Percentiles rank a stretch among this genome's conserved stretches.
phyloP scores from a whole-genome alignment of 352 stramenopile genomes.

The Pythium utonaiense region DNA sequence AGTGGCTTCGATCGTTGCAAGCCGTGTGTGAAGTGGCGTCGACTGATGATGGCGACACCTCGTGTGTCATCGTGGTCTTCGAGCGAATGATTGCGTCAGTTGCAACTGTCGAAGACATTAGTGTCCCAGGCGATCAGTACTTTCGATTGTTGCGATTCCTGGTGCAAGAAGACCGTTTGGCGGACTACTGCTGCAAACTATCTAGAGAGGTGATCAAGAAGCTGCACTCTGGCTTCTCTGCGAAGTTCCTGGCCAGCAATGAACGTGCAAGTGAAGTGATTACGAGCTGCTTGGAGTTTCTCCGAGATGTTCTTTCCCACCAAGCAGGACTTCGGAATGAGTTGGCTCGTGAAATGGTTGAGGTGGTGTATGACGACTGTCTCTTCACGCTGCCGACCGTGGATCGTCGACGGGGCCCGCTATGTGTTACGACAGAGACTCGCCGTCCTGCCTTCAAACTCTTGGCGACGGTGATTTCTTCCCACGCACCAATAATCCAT shows the following conservation, averaged over 20 bases:
- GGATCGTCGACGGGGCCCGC: slow-evolving; percentile 54
- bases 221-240: slow-evolving; percentile 64
- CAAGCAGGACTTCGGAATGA: slow-evolving; percentile 47
- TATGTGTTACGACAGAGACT: slow-evolving; percentile 78
- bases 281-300: slow-evolving; percentile 72
- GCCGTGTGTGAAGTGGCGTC: slow-evolving; percentile 52
- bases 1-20: slow-evolving; percentile 81
- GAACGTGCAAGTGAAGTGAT: slow-evolving; percentile 65
- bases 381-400: slow-evolving; percentile 77
- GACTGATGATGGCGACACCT: slow-evolving; percentile 22
- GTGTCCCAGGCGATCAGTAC: slow-evolving; percentile 66
- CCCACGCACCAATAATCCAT: slow-evolving; percentile 55
- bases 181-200: slow-evolving; percentile 47
- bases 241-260: slow-evolving; percentile 76
- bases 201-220: slow-evolving; percentile 54
- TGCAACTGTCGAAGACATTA: slow-evolving; percentile 56
- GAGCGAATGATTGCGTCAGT: slow-evolving; percentile 68
- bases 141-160: slow-evolving; percentile 67
- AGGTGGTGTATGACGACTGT: slow-evolving; percentile 83
- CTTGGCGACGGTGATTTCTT: slow-evolving; percentile 74
- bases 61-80: slow-evolving; percentile 37
- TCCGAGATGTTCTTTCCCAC: slow-evolving; percentile 62
- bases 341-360: slow-evolving; percentile 61
- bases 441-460: slow-evolving; percentile 79
- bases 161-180: slow-evolving; percentile 50